Evolutionary conservation across 1,284 basidiomycete species (phyloP).

Genomic region (Neonothopanus nambi): DNA sequence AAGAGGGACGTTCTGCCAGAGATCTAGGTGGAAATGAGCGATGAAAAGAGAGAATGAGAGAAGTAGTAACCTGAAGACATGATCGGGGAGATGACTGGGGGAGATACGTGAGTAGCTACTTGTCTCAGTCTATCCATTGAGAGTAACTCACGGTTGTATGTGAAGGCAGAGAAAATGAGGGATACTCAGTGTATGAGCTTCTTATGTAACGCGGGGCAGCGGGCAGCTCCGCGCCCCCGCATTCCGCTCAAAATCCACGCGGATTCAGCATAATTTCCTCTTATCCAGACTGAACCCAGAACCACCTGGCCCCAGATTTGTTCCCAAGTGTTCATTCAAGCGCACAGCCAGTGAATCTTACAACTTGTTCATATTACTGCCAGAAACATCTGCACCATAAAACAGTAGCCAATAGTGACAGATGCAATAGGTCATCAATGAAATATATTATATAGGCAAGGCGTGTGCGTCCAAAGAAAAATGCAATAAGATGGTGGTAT

Average conservation of each 20-base stretch:
- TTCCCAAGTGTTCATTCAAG: too few relatives aligned
- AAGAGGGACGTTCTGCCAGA: constrained; percentile 72
- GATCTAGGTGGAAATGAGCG: constrained; percentile 45
- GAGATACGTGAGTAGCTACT: constrained; percentile 42
- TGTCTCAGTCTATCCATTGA: constrained; percentile 58
- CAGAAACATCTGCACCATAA: too few relatives aligned
- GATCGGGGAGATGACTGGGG: constrained; percentile 29
- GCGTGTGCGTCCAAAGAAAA: background rate
- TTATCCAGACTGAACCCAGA: too few relatives aligned
- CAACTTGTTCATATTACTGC: too few relatives aligned
- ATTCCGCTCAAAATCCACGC: too few relatives aligned
- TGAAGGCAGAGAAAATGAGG: background rate
- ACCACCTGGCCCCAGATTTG: too few relatives aligned
- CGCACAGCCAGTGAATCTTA: too few relatives aligned
- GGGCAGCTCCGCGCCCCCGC: too few relatives aligned
- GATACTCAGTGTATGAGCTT: background rate
- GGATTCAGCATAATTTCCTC: too few relatives aligned
- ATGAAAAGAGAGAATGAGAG: constrained; percentile 3
- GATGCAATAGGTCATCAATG: background rate
- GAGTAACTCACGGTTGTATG: background rate
- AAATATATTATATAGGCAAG: background rate
- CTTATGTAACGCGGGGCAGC: too few relatives aligned
- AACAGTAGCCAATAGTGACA: too few relatives aligned
- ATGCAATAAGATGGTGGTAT: background rate
- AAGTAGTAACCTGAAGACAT: constrained; percentile 45